Percentiles rank a stretch among this genome's conserved stretches.
These are phyloP conservation scores for Yarrowia keelungensis DNA, from an alignment of 805 yeast genomes.

Conservation along the genomic window DNA sequence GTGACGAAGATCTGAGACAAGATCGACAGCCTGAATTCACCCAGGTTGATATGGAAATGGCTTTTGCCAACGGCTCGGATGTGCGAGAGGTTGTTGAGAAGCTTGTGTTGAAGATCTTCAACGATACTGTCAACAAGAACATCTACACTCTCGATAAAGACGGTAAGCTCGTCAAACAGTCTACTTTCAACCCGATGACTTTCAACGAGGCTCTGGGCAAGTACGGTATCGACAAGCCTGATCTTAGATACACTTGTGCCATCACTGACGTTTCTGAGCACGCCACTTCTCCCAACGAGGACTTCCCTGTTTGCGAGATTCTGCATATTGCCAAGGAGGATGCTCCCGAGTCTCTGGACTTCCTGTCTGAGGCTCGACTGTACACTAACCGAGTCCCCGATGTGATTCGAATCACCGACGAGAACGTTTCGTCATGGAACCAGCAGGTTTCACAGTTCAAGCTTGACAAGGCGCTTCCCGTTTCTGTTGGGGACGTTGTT, in stretches of 20 bases:
- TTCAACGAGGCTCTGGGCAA: conserved; percentile 72
- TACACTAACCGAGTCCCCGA: conserved; percentile 41
- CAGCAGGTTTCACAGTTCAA: conserved; percentile 13
- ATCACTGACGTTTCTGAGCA: conserved; percentile 54
- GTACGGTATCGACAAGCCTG: conserved; percentile 96
- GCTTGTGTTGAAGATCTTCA: conserved; percentile 65
- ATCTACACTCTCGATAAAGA: conserved; percentile 48
- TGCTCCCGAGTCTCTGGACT: conserved; percentile 22
- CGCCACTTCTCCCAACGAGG: conserved; percentile 50
- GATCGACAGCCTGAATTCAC: conserved; percentile 99
- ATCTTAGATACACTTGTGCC: conserved; percentile 63
- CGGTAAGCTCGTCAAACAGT: not conserved
- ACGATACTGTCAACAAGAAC: conserved; percentile 51
- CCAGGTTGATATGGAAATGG: conserved; percentile 95
- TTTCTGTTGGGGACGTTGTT: conserved; percentile 73
- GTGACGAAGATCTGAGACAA: conserved; percentile 93
- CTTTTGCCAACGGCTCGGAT: conserved; percentile 72
- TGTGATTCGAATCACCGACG: conserved; percentile 19
- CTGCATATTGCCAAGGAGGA: conserved; percentile 33
- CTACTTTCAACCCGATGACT: conserved; percentile 50
- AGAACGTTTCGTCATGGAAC: conserved; percentile 23
- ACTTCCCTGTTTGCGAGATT: conserved; percentile 73
- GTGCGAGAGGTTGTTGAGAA: conserved; percentile 71
- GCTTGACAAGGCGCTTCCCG: conserved; percentile 53
- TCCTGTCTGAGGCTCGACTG: conserved; percentile 26